These are phyloP conservation scores for Buxus sempervirens DNA, from an alignment of 164 flowering plant genomes.

Conservation along the genomic window DNA sequence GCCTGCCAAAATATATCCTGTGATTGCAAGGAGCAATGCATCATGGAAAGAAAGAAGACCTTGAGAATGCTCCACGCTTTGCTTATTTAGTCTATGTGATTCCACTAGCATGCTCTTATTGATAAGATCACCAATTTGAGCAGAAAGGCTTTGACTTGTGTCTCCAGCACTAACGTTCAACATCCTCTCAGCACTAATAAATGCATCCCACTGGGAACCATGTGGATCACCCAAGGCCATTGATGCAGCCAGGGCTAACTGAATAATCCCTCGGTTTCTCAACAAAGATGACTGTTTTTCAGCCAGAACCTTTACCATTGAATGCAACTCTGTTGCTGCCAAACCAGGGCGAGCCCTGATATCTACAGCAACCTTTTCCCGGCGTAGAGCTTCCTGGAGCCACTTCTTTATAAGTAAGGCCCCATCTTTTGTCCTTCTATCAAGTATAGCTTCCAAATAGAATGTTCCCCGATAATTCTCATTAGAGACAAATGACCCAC, in stretches of 20 bases:
- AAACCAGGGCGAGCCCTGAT: conserved; percentile 59
- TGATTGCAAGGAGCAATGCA: conserved; percentile 65
- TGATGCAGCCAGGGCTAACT: conserved; percentile 66
- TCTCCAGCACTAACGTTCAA: conserved; percentile 75
- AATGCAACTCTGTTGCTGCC: conserved; percentile 53
- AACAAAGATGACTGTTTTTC: conserved; percentile 58
- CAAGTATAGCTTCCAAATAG: conserved; percentile 73
- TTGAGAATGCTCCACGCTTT: conserved; percentile 25
- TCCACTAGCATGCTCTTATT: conserved; percentile 56
- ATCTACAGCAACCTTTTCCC: conserved; percentile 49
- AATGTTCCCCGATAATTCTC: conserved; percentile 74
- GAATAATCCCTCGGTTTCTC: conserved; percentile 84
- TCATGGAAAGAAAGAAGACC: conserved; percentile 73
- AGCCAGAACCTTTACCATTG: conserved; percentile 60
- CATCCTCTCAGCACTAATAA: conserved; percentile 83
- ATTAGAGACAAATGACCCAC: conserved; percentile 71
- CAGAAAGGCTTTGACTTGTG: conserved; percentile 86
- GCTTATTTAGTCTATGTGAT: conserved; percentile 25
- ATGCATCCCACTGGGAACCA: conserved; percentile 75
- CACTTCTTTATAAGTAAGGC: conserved; percentile 73
- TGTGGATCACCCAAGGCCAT: conserved; percentile 63
- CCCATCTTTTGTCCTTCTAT: conserved; percentile 84
- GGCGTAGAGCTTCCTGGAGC: conserved; percentile 74
- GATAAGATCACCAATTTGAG: conserved; percentile 84
- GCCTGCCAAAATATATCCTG: conserved; percentile 91